Evolutionary conservation across 73 alveolate species (phyloP).

Genomic region (Paraurostyla sp.): DNA sequence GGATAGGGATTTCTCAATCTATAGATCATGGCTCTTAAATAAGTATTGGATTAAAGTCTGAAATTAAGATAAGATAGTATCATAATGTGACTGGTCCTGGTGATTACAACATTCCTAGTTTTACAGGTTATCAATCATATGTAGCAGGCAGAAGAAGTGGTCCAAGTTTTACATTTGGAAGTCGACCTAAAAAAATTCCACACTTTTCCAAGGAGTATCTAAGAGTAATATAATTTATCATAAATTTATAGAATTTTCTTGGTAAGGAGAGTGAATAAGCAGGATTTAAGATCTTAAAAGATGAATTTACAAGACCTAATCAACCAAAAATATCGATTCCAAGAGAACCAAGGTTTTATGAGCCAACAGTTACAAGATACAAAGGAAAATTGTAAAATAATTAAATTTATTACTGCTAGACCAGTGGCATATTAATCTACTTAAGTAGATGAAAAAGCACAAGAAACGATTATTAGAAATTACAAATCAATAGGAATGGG

Average conservation of each 20-base stretch:
- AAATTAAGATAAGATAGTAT: background rate
- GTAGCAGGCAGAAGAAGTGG: conserved; percentile 46
- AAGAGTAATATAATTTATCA: background rate
- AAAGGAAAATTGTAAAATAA: background rate
- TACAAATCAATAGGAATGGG: conserved; percentile 45
- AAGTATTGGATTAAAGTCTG: conserved; percentile 2
- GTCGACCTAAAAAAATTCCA: background rate
- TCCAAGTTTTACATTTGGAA: conserved; percentile 12
- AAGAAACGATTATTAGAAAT: background rate
- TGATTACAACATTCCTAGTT: background rate
- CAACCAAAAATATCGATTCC: conserved; percentile 4
- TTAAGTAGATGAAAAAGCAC: background rate
- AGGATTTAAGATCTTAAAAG: background rate
- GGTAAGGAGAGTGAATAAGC: conserved; percentile 50
- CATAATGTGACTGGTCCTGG: conserved; percentile 52
- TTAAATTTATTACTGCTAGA: background rate
- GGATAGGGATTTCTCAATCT: background rate
- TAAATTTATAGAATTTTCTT: conserved; percentile 24
- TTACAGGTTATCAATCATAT: conserved; percentile 10
- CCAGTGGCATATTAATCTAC: conserved; percentile 18
- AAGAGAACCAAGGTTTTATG: conserved; percentile 25
- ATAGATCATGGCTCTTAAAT: background rate
- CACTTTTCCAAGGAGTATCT: conserved; percentile 33
- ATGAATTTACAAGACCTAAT: background rate
- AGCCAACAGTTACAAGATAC: background rate